These are phyloP conservation scores for Colletotrichum tropicale DNA, from an alignment of 2,329 filamentous ascomycete species.

Conservation along the genomic window DNA sequence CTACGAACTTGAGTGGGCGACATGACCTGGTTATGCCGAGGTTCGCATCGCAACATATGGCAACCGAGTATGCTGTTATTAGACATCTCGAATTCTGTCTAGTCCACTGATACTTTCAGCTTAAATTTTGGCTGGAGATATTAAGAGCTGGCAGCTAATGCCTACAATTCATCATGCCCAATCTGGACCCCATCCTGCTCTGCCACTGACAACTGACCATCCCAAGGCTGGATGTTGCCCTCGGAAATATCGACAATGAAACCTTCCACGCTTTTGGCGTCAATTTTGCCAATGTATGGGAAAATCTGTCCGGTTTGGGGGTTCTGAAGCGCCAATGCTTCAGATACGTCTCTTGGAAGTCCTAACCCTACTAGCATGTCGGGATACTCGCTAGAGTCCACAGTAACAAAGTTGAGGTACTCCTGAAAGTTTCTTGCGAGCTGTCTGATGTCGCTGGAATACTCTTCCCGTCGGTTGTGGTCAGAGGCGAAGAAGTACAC, in stretches of 20 bases:
- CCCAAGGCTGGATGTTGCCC: conserved; percentile 44
- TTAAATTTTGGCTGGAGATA: not conserved
- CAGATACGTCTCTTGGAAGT: conserved; percentile 44
- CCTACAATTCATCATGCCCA: not conserved
- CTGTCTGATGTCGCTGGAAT: conserved; percentile 36
- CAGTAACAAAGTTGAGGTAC: conserved; percentile 51
- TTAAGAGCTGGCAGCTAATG: not conserved
- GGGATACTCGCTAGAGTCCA: conserved; percentile 48
- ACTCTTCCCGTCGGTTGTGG: conserved; percentile 35
- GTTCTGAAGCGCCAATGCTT: conserved; percentile 46
- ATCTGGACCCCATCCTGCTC: not conserved
- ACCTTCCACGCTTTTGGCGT: conserved; percentile 36
- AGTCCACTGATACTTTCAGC: not conserved
- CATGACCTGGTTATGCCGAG: not conserved
- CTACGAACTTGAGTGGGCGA: not conserved
- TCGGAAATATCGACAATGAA: conserved; percentile 50
- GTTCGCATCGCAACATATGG: not conserved
- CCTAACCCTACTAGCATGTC: conserved; percentile 46
- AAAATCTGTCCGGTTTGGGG: conserved; percentile 47
- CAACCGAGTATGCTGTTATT: not conserved
- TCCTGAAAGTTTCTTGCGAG: conserved; percentile 48
- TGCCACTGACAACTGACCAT: conserved; percentile 22
- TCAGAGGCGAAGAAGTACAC: conserved; percentile 33
- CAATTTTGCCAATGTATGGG: conserved; percentile 36
- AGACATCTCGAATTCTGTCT: not conserved